Conservation (phyloP, 2,329 filamentous ascomycete genomes). For the Arthrobotrys musiformis region DNA sequence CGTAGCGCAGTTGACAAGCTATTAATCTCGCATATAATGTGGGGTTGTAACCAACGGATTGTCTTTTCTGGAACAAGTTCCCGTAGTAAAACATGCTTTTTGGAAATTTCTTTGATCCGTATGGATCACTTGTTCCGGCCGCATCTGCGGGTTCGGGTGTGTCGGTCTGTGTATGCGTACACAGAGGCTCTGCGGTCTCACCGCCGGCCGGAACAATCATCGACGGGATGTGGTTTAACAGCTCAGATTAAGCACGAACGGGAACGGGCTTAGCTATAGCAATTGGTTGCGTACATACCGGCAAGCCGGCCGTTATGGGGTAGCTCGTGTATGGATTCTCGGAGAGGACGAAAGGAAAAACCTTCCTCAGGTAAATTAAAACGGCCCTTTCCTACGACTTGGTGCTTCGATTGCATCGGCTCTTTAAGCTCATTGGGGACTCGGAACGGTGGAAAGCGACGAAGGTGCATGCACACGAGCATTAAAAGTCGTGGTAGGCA, state of each 20-base stretch:
- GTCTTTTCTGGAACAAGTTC: not conserved
- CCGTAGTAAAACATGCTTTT: slow-evolving; percentile 30
- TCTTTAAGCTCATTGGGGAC: slow-evolving; percentile 14
- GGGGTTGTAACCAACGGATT: not conserved
- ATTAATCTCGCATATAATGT: slow-evolving; percentile 2
- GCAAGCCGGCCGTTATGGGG: not conserved
- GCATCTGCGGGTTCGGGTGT: not conserved
- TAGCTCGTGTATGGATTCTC: slow-evolving; percentile 14
- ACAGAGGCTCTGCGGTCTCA: slow-evolving; percentile 48
- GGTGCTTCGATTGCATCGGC: slow-evolving; percentile 32
- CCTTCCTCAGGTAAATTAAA: slow-evolving; percentile 4
- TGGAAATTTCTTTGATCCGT: too few species aligned
- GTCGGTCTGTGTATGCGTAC: too few species aligned
- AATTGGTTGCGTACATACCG: too few species aligned
- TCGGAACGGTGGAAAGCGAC: slow-evolving; percentile 12
- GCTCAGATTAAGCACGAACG: slow-evolving; percentile 49
- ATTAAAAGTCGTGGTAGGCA: slow-evolving; percentile 11
- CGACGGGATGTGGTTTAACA: not conserved
- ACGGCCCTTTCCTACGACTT: slow-evolving; percentile 1
- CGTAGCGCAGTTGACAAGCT: not conserved
- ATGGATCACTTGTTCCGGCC: not conserved
- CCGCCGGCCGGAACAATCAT: slow-evolving; percentile 28
- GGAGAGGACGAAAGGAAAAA: slow-evolving; percentile 35
- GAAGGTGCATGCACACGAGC: slow-evolving; percentile 31
- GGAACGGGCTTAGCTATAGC: slow-evolving; percentile 31